phyloP scores from a whole-genome alignment of 2,329 filamentous ascomycete species.

The Microdochium paspali region DNA sequence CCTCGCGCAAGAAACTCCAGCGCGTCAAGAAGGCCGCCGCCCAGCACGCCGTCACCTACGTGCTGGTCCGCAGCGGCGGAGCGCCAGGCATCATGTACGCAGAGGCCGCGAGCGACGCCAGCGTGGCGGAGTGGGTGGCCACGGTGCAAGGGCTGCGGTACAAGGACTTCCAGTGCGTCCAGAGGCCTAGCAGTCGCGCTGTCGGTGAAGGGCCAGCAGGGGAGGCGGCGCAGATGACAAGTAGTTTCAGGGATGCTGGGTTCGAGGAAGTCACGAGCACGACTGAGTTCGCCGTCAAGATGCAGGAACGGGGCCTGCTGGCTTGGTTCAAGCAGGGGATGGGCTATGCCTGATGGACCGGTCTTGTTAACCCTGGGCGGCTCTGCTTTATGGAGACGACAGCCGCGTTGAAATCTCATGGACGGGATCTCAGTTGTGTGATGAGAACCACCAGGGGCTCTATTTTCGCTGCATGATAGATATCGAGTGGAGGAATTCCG shows the following conservation, averaged over 20 bases:
- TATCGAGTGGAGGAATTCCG: no score
- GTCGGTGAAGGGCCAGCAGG: background rate
- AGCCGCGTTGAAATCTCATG: no score
- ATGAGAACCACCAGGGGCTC: no score
- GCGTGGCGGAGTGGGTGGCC: slow-evolving; percentile 54
- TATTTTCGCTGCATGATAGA: no score
- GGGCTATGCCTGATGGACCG: slow-evolving; percentile 36
- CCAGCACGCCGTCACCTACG: slow-evolving; percentile 47
- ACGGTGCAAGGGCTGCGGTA: slow-evolving; percentile 57
- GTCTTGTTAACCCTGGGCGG: no score
- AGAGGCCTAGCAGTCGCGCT: slow-evolving; percentile 28
- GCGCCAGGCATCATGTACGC: slow-evolving; percentile 74
- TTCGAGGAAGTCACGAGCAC: slow-evolving; percentile 53
- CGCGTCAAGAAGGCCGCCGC: slow-evolving; percentile 55
- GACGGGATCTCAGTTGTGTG: no score
- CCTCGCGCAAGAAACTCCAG: slow-evolving; percentile 62
- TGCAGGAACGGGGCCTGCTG: slow-evolving; percentile 49
- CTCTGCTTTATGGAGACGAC: no score
- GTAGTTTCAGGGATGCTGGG: slow-evolving; percentile 10
- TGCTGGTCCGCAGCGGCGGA: slow-evolving; percentile 57
- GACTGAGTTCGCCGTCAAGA: slow-evolving; percentile 51
- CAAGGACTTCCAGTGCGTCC: slow-evolving; percentile 61
- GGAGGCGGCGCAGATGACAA: background rate
- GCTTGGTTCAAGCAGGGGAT: slow-evolving; percentile 62
- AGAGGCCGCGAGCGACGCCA: slow-evolving; percentile 43